Conservation (phyloP, 768 basidiomycete species). For the Hypholoma sublateritium region DNA sequence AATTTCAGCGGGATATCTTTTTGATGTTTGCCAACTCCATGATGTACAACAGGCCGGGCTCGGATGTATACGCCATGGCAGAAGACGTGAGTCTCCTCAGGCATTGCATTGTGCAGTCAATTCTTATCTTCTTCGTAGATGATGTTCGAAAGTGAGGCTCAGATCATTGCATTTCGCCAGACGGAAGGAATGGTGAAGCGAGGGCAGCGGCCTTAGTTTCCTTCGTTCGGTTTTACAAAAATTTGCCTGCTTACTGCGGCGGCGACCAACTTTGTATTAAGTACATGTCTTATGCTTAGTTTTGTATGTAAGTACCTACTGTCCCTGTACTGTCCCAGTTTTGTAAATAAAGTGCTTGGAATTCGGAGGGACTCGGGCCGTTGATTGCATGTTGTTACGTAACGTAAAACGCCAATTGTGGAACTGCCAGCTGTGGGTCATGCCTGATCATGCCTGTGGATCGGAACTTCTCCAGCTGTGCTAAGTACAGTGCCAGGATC, state of each 20-base stretch:
- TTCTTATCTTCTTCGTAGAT: constrained; percentile 19
- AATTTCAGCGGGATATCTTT: constrained; percentile 88
- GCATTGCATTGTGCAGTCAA: background rate
- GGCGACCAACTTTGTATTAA: background rate
- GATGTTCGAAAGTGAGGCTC: constrained; percentile 33
- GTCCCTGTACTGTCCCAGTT: too few species aligned
- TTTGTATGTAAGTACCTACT: background rate
- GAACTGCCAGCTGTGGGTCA: too few species aligned
- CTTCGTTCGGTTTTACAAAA: background rate
- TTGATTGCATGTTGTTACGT: too few species aligned
- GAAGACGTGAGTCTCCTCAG: constrained; percentile 67
- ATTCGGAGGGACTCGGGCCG: too few species aligned
- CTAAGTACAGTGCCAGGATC: too few species aligned
- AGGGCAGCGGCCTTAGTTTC: constrained; percentile 29
- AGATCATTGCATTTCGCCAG: constrained; percentile 58
- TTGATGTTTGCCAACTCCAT: constrained; percentile 97
- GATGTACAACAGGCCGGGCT: constrained; percentile 91
- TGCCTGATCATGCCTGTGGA: too few species aligned
- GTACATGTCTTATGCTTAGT: background rate
- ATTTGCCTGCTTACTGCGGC: too few species aligned
- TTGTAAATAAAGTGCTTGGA: background rate
- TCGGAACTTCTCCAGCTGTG: too few species aligned
- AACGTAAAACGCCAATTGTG: too few species aligned
- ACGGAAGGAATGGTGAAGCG: constrained; percentile 69
- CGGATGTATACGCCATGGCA: constrained; percentile 88